phyloP scores from a whole-genome alignment of 2,329 filamentous ascomycete species.

The Colletotrichum sp. region DNA sequence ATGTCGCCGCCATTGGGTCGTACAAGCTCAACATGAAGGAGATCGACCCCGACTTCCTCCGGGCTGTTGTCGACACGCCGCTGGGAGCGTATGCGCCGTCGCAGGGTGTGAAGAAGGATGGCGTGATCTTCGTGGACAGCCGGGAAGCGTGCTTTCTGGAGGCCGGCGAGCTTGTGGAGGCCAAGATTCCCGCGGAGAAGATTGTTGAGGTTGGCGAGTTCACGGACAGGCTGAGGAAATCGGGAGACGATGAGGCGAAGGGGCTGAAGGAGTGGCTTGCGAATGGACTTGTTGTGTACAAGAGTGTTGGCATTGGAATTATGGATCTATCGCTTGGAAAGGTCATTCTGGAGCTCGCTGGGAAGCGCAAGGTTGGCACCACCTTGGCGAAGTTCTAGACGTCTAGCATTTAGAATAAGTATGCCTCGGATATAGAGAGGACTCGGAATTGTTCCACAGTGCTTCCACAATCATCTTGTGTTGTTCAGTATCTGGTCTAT shows the following conservation, averaged over 20 bases:
- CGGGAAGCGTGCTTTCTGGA: slow-evolving; percentile 33
- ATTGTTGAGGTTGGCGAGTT: slow-evolving; percentile 57
- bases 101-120: slow-evolving; percentile 6
- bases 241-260: slow-evolving; percentile 37
- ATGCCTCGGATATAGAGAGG: not conserved
- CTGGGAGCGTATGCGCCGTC: slow-evolving; percentile 4
- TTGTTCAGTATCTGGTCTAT: fast-evolving
- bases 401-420: fast-evolving
- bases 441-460: fast-evolving
- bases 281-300: slow-evolving; percentile 71
- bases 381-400: not conserved
- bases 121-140: slow-evolving; percentile 29
- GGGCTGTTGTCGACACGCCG: slow-evolving; percentile 22
- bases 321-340: slow-evolving; percentile 60
- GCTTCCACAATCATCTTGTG: not conserved
- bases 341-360: slow-evolving; percentile 12
- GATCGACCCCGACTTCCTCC: slow-evolving; percentile 32
- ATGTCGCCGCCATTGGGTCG: slow-evolving; percentile 34
- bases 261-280: slow-evolving; percentile 63
- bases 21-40: slow-evolving; percentile 37
- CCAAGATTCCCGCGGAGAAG: slow-evolving; percentile 21
- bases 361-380: slow-evolving; percentile 5
- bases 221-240: slow-evolving; percentile 56
- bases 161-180: slow-evolving; percentile 35
- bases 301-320: slow-evolving; percentile 70